Percentiles rank a stretch among this genome's conserved stretches.
Conservation (phyloP, 2,329 filamentous ascomycete species). For the Ciborinia camelliae region DNA sequence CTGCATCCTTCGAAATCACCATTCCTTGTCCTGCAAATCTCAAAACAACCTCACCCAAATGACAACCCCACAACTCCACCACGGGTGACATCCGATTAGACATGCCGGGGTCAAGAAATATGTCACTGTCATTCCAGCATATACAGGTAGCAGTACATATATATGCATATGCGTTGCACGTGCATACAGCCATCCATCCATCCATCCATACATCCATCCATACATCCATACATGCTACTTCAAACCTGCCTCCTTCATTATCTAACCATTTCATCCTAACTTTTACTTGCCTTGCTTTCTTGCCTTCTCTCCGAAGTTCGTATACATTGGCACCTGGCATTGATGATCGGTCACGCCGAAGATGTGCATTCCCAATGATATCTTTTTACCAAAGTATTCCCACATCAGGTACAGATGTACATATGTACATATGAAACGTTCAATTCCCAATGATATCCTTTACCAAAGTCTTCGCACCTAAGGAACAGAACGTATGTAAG, state of each 20-base stretch:
- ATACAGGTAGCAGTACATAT: constrained; percentile 5
- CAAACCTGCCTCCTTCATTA: constrained; percentile 1
- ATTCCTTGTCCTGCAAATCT: neutral
- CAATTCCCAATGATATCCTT: no score
- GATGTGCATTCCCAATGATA: neutral
- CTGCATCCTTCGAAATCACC: neutral
- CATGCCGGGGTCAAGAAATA: neutral
- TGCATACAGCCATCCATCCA: no score
- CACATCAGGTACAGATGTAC: neutral
- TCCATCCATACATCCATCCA: no score
- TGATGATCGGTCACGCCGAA: neutral
- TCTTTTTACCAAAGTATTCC: constrained; percentile 13
- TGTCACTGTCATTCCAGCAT: constrained; percentile 8
- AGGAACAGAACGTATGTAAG: no score
- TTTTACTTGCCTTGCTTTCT: neutral
- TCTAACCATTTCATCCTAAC: neutral
- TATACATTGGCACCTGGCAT: neutral
- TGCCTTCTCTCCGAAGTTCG: neutral
- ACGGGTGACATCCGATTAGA: constrained; percentile 6
- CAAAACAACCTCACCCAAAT: neutral
- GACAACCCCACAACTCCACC: neutral
- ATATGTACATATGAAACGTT: neutral
- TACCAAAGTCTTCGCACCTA: no score
- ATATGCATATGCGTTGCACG: constrained; percentile 5
- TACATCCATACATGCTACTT: no score